phyloP scores from a whole-genome alignment of 305 asterid genomes.

The Fraxinus velutina region DNA sequence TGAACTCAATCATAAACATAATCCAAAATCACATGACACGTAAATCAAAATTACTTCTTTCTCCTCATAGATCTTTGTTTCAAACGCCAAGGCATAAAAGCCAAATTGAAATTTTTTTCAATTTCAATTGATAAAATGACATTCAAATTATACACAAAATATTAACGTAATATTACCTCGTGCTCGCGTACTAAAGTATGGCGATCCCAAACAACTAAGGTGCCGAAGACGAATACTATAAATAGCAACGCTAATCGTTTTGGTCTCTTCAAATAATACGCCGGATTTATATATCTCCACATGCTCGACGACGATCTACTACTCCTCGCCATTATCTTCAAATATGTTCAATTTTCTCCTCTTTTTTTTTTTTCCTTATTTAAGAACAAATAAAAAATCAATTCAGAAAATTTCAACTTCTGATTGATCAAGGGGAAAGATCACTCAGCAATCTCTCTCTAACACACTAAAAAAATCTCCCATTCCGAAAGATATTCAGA shows the following conservation, averaged over 20 bases:
- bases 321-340: conserved; percentile 63
- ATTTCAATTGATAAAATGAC: not conserved
- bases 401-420: not conserved
- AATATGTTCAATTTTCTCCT: not conserved
- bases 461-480: not conserved
- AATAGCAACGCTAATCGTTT: conserved; percentile 76
- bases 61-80: not conserved
- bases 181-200: conserved; percentile 86
- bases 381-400: not conserved
- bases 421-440: not conserved
- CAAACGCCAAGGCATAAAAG: not conserved
- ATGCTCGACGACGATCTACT: conserved; percentile 75
- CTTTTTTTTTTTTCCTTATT: not conserved
- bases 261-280: conserved; percentile 87
- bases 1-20: not conserved
- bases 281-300: conserved; percentile 71
- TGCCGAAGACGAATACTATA: conserved; percentile 51
- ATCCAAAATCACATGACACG: not conserved
- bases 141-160: not conserved
- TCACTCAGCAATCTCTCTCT: not conserved
- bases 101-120: not conserved
- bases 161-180: conserved; percentile 43
- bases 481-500: not conserved
- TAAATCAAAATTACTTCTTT: not conserved
- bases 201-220: conserved; percentile 87